Evolutionary conservation across 805 yeast genomes (phyloP), one percentile per base, ranked within the genome.

Genomic region (Candida dendrica): DNA sequence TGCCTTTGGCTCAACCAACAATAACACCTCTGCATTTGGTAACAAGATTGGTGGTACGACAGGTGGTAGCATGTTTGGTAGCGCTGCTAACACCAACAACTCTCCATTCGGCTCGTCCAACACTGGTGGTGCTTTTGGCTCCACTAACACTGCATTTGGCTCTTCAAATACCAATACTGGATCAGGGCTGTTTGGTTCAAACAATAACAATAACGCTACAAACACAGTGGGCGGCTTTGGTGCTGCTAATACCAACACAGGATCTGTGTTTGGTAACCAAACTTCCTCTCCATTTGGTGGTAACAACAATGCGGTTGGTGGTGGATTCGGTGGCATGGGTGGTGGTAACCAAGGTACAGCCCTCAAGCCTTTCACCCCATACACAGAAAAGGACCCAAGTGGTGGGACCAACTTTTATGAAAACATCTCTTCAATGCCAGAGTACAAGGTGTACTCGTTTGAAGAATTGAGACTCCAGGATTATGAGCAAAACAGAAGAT

Each of bases 381-480:
- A 63, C 49, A 69, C 72, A 30, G 97, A 91, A 59, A 84, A 83
- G 53, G 97, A 90, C 55, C 60, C 70, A 4, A 68, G 79, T 11
- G 74, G 78, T 27, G 74, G 75, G 6, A 66, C 70, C 17, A 80
- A 78, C 42, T 64, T 71, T 39, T 90, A 70, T 64, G 87, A 91
- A 61, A 79, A 79, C 51, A 83, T 93, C 47, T 69, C 85, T 10
- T 75, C 86, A 36, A 90, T 93, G 97, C 95, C 95, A 5, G 95
- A 88, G 61, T 93, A 91, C 59, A 74, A 74, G 52, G 79, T 80
- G 51, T 85, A 63, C 53, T 85, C 96, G 0, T 75, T 81, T 55
- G 97, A 89, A 61, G 98, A 93, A 59, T 74, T 93, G 61, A 76
- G 99, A 58, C 68, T 75, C 51, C 91, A 84, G 60, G 99, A 93